Base-by-base conservation (phyloP, 805 yeast genomes). In the Yarrowia sp. region DNA sequence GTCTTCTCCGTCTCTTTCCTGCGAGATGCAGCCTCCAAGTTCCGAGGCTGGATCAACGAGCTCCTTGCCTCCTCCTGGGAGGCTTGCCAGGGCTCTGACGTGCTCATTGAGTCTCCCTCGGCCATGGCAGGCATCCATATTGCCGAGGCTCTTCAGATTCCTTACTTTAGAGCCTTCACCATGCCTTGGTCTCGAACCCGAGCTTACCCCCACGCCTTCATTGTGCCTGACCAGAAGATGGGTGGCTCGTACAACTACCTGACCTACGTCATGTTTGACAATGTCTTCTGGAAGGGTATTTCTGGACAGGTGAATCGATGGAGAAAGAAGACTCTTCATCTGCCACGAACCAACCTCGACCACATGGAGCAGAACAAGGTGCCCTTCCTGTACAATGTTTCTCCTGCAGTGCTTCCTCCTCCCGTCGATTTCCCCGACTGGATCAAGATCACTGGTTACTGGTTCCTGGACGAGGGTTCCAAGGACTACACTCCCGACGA, bases 101-200 rank as follows among this genome's bases (percentile, higher is more conserved):
- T 94, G 19, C 80, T 94, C 69, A 91, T 94, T 68, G 98, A 94
- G 75, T 90, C 97, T n/a, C 98, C 98, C 0, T 89, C 96, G 1
- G 94, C 97, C 0, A 92, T 94, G 93, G 93, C 90, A 15, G 98
- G 98, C 10, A 85, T 93, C 56, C 98, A 94, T 73, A 90, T 94
- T 68, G 97, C 98, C 3, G 98, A 94, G 76, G 96, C 96, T 0
- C 78, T 94, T 68, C 85, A 87, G 20, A 89, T 94, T 68, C 97
- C 98, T 0, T 94, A 94, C 75, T 90, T 91, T 80, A 82, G 98
- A 73, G 98, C 98, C 0, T 94, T 94, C 75, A 94, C 98, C 0
- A 94, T 94, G 98, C 98, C 98, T 0, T 94, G 98, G 98, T 91
- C 98, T 0, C 80, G 97, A 70, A 93, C 98, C 0, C 83, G 96